Base-by-base conservation (phyloP, 352 stramenopile species). In the Phytophthora brassicae region DNA sequence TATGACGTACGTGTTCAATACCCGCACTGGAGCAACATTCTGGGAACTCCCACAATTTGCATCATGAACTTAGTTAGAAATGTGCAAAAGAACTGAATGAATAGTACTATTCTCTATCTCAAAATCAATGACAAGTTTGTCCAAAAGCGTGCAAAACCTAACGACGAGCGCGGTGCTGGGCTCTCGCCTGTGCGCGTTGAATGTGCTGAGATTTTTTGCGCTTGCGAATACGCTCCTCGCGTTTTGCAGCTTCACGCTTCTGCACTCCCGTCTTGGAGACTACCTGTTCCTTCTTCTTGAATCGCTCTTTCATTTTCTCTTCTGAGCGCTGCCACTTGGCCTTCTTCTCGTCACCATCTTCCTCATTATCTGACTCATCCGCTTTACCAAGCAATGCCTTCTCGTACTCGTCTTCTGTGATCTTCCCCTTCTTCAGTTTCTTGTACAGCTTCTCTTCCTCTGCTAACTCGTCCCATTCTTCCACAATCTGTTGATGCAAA, bases 381-480 rank as follows among this genome's bases (percentile, higher is more conserved):
- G 49, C 70, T 47, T 90, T 86, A 47, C 79, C 79, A 11, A 91
- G 53, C 23, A 95, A 53, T 16, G 77, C 82, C 51, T 89, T 89
- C 43, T 95, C 86, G 60, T 98, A 98, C 47, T 97, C 87, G 20
- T 97, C 89, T 66, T 98, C 86, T 0, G 92, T 92, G 58, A 99
- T 98, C 74, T 99, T 99, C 19, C 97, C 97, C 61, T 94, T 93
- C 53, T 97, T 97, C 31, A 99, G 65, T 72, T 99, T 98, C 74
- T 99, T 99, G 77, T 94, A 98, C 28, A 97, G 54, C 57, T 97
- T 89, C 54, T 98, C 85, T 70, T 99, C 97, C 59, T 99, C 96
- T 28, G 97, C 97, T 9, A 99, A 74, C 49, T 99, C 97, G 55
- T 99, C 97, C 98, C 97, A 99, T 72, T 99, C 98, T 63, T 99